Evolutionary conservation across 164 flowering plant genomes (phyloP).

Genomic region (Nymphaea colorata): DNA sequence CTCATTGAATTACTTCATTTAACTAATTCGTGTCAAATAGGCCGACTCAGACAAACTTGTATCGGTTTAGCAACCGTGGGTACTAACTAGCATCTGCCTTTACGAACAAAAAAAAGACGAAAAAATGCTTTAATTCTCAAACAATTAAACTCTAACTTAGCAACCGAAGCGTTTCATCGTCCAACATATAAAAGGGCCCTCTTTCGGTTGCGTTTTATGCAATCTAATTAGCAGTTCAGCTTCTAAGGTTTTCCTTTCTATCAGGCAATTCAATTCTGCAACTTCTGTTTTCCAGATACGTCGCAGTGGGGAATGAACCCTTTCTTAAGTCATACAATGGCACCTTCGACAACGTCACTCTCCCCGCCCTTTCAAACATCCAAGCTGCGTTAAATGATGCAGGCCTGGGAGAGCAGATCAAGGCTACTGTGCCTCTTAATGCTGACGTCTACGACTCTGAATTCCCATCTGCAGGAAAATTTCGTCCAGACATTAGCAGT

Average conservation of each 20-base stretch:
- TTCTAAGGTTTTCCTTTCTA: background rate
- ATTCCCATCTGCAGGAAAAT: conserved; percentile 39
- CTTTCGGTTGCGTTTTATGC: no score
- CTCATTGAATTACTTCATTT: no score
- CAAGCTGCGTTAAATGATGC: conserved; percentile 40
- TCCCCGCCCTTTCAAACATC: conserved; percentile 39
- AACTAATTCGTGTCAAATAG: no score
- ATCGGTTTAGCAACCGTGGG: no score
- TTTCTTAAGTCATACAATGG: conserved; percentile 29
- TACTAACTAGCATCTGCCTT: no score
- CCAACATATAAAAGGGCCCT: no score
- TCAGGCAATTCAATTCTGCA: background rate
- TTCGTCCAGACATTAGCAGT: conserved; percentile 23
- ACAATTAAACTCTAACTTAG: no score
- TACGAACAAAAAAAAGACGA: no score
- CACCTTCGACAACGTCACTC: conserved; percentile 21
- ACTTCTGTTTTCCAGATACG: conserved; percentile 18
- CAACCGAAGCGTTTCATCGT: no score
- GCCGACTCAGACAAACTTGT: no score
- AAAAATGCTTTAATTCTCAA: no score
- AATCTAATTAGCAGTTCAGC: background rate
- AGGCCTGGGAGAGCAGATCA: conserved; percentile 23
- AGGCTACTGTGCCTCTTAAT: conserved; percentile 42
- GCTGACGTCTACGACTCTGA: conserved; percentile 34
- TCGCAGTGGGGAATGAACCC: conserved; percentile 40